These are phyloP conservation scores for Populus alba DNA, from an alignment of 345 rosid genomes.

Conservation along the genomic window DNA sequence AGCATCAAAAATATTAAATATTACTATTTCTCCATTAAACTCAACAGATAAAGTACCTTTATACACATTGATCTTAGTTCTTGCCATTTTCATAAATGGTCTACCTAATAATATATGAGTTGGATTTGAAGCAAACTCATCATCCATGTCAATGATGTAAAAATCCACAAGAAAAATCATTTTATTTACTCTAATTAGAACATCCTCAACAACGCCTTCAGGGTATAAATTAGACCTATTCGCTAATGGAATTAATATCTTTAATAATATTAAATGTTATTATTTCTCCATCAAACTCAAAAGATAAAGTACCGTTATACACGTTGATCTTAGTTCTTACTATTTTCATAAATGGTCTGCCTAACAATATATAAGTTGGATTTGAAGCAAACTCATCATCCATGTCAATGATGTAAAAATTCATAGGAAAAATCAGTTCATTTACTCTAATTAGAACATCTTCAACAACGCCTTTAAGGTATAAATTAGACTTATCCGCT, in stretches of 20 bases:
- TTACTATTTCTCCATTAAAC: no score
- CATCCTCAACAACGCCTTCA: neutral
- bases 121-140: neutral
- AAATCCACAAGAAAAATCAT: neutral
- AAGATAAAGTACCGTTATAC: no score
- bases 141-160: neutral
- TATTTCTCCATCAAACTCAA: no score
- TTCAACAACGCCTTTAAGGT: neutral
- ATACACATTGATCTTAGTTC: neutral
- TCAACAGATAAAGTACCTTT: no score
- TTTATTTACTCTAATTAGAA: neutral
- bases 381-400: neutral
- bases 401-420: neutral
- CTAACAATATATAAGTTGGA: neutral
- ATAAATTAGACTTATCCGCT: neutral
- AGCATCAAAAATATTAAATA: no score
- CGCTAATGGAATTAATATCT: neutral
- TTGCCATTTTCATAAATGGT: neutral
- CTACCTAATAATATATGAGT: neutral
- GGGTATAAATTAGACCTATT: neutral
- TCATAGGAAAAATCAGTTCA: neutral
- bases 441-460: neutral
- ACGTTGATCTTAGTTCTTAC: neutral
- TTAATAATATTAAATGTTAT: no score
- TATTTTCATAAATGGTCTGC: neutral